Evolutionary conservation across 2,329 filamentous ascomycete species (phyloP), one percentile per base, ranked within the genome.

Genomic region (Akanthomyces lecanii): DNA sequence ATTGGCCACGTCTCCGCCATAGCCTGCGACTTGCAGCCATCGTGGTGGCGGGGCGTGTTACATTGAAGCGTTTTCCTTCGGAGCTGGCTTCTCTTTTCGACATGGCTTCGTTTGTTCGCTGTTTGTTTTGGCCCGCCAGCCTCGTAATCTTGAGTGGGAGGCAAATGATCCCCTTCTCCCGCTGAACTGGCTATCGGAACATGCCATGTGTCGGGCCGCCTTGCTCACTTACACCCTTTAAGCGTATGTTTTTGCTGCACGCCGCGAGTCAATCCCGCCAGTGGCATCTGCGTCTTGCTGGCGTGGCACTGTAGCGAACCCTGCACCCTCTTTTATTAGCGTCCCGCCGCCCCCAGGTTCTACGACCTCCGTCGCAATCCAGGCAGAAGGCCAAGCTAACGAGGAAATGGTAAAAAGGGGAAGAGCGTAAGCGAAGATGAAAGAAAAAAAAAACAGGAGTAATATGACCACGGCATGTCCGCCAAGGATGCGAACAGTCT

Each of bases 341-440:
- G 58, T 53, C 38, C n/a, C 14, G 45, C 47, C 23, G 47, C 38
- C 36, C 47, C 36, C 47, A 44, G 36, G 47, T 54, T 61, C 50
- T 53, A 54, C 58, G 10, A 61, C 58, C 33, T 61, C 58, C 58
- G 58, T 61, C 58, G 58, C 48, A 61, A 61, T 6, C n/a, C 33
- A 33, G 51, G 40, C 25, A 23, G 16, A 30, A 48, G 33, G 56
- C 45, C 10, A 42, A 11, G 21, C 44, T 25, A 33, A 30, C 11
- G 38, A 25, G 21, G 33, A 51, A 16, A 58, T 16, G 18, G 30
- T 6, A 48, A 38, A 12, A 36, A 18, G 5, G 12, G 28, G 18
- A 21, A 38, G 18, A 16, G n/a, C 10, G 14, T 5, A 58, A 16
- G 18, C 23, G 14, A 25, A 58, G 10, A 23, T 8, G 18, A 7